These are phyloP conservation scores for Trichoderma gracile DNA, from an alignment of 2,329 filamentous ascomycete genomes.

Conservation along the genomic window DNA sequence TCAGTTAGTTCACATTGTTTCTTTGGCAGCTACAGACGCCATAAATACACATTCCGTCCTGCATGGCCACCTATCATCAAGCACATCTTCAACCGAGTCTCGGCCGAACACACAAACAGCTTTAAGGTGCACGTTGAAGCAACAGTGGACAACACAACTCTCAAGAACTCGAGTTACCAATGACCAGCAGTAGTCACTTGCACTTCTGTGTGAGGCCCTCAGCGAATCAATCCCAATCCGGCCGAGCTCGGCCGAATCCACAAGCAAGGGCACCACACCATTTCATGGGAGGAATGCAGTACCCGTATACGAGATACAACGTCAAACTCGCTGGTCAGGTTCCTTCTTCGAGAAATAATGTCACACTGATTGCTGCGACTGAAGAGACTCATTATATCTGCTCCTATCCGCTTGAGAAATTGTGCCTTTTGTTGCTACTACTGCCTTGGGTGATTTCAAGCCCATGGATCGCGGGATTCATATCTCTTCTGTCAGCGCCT, in stretches of 20 bases:
- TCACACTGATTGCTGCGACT: no score
- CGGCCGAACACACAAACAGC: background rate
- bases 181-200: background rate
- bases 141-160: no score
- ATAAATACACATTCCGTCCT: background rate
- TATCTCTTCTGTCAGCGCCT: no score
- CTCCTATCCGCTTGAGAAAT: no score
- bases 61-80: background rate
- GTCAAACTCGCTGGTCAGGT: no score
- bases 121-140: background rate
- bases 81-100: background rate
- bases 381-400: no score
- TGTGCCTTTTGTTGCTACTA: no score
- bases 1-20: background rate
- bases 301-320: no score
- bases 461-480: no score
- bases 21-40: background rate
- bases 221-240: background rate
- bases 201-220: background rate
- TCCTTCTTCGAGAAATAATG: no score
- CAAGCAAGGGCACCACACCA: background rate
- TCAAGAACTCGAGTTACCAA: no score
- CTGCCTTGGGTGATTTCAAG: no score
- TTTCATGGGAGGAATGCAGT: background rate
- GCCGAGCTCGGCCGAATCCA: slow-evolving; percentile 24